A percentile compares a stretch with the other conserved stretches of the same genome.
phyloP scores from a whole-genome alignment of 208 protist genomes.

The Acanthamoeba divionensis region DNA sequence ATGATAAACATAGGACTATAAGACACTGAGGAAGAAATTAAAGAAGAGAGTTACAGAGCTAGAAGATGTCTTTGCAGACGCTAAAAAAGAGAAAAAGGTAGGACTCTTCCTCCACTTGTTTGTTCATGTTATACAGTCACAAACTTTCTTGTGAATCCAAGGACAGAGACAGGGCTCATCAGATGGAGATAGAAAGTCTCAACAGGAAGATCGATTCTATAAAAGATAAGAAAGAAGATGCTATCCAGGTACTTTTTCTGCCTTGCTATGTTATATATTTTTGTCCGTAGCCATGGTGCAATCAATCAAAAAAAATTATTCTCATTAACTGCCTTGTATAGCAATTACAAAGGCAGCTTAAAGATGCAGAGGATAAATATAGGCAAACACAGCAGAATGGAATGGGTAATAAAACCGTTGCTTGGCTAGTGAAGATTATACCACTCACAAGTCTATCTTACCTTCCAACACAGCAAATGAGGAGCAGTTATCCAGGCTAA shows the following conservation, averaged over 20 bases:
- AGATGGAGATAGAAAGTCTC: neutral
- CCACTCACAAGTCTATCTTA: too few species aligned
- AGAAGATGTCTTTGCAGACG: neutral
- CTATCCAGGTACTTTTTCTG: neutral
- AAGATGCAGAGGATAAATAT: neutral
- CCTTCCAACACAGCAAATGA: neutral
- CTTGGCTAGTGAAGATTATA: too few species aligned
- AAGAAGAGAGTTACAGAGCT: constrained; percentile 23
- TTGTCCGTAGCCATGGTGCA: too few species aligned
- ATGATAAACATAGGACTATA: neutral
- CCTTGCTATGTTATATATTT: too few species aligned
- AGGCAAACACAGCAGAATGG: neutral
- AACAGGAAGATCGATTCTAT: constrained; percentile 5
- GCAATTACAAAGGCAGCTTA: neutral
- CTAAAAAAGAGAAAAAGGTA: too few species aligned
- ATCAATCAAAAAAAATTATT: too few species aligned
- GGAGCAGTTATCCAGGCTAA: neutral
- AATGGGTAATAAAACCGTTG: neutral
- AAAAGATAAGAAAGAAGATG: neutral
- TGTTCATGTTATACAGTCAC: too few species aligned
- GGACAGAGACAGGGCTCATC: neutral
- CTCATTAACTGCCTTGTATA: neutral
- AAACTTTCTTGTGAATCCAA: neutral
- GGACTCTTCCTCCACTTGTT: too few species aligned
- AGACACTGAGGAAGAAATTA: constrained; percentile 20